A percentile compares a stretch with the other conserved stretches of the same genome.
Evolutionary conservation across 106 monocot species (phyloP).

Genomic region (Dendrobium officinale): DNA sequence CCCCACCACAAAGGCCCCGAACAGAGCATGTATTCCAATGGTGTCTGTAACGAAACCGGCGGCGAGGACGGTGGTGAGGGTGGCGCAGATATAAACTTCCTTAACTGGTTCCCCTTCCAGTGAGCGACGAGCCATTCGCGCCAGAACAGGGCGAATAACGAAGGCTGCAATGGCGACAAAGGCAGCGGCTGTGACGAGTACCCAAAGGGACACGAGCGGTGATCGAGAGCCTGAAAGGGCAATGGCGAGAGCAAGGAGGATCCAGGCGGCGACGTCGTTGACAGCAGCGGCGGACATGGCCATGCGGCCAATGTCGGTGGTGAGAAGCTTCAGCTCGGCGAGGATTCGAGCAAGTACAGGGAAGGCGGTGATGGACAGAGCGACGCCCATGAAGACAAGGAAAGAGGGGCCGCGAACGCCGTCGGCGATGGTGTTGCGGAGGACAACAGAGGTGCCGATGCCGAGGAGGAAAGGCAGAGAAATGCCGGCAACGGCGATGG

Average conservation of each 20-base stretch:
- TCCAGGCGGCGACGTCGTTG: slow-evolving; percentile 36
- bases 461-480: slow-evolving; percentile 26
- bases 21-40: slow-evolving; percentile 33
- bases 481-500: slow-evolving; percentile 28
- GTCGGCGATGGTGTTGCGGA: slow-evolving; percentile 23
- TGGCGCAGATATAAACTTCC: slow-evolving; percentile 31
- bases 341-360: slow-evolving; percentile 40
- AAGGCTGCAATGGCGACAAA: slow-evolving; percentile 21
- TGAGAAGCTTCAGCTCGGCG: slow-evolving; percentile 41
- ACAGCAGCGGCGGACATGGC: slow-evolving; percentile 39
- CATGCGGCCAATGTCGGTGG: slow-evolving; percentile 35
- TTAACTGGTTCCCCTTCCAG: slow-evolving; percentile 43
- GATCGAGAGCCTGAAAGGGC: slow-evolving; percentile 32
- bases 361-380: slow-evolving; percentile 42
- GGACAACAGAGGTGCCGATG: slow-evolving; percentile 31
- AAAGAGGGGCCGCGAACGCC: slow-evolving; percentile 20
- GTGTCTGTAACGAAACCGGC: slow-evolving; percentile 29
- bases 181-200: slow-evolving; percentile 20
- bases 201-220: slow-evolving; percentile 28
- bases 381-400: slow-evolving; percentile 46
- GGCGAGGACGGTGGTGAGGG: slow-evolving; percentile 25
- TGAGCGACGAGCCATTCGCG: slow-evolving; percentile 27
- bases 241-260: slow-evolving; percentile 35
- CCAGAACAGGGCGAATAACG: slow-evolving; percentile 21
- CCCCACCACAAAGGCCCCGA: slow-evolving; percentile 37